Evolutionary conservation across 495 filamentous ascomycete species (phyloP), one percentile per base, ranked within the genome.

Genomic region (Penicillium coffeae): DNA sequence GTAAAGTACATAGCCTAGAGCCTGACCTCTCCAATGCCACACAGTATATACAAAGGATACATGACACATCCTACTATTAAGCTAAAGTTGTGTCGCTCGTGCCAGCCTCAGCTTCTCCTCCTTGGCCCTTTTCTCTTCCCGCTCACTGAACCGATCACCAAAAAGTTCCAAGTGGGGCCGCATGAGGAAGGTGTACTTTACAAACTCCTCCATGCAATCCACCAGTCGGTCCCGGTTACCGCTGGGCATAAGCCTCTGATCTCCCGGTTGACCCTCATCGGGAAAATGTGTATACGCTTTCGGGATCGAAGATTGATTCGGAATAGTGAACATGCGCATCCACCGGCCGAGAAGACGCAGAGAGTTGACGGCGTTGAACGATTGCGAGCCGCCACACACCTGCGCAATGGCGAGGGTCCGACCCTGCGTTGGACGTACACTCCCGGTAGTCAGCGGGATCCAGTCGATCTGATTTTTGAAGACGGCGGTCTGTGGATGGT

Each of bases 381-480:
- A 83, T 57, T 89, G 84, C 3, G 77, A 82, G 2, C 85, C 85
- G 27, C 85, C 84, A 42, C 70, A 80, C 2, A 88, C 82, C 51
- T 86, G 81, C 0, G 78, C 77, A 39, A 88, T 75, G 2, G 79
- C 76, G 0, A 88, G 71, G 0, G 84, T 88, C 1, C 84, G 73
- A 34, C 82, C 82, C 59, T 88, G 84, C 0, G 85, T 88, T 1
- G 84, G 85, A 9, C 84, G 79, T 0, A 88, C 78, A 22, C 75
- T 77, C 8, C 84, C 83, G 0, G 76, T 79, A 1, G 60, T 72
- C 0, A 88, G 65, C 3, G 85, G 85, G 38, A 87, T 85, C 85
- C 84, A 88, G 63, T 87, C 85, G 40, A 88, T 87, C 47, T 88
- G 83, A 47, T 86, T 85, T 54, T 89, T 87, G 74, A 89, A 87